Evolutionary conservation across 2,329 filamentous ascomycete genomes (phyloP).

Genomic region (Dactylonectria macrodidyma): DNA sequence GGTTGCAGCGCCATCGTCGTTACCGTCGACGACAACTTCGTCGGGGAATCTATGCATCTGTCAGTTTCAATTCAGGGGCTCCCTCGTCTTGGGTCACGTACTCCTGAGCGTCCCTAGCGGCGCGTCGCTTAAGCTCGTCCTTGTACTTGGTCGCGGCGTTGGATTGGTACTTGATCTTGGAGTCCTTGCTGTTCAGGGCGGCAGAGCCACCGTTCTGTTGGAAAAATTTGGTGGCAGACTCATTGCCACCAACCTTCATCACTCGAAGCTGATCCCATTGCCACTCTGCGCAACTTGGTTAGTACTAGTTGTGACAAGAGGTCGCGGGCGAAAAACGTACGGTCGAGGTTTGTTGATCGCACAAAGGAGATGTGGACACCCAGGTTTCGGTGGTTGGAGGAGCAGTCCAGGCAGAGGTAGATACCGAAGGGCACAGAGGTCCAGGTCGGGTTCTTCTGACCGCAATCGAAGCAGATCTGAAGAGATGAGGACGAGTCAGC

Average conservation of each 20-base stretch:
- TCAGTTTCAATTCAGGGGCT: conserved; percentile 42
- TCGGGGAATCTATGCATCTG: conserved; percentile 76
- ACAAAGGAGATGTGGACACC: conserved; percentile 99
- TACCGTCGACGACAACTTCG: conserved; percentile 87
- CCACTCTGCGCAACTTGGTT: conserved; percentile 75
- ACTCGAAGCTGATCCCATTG: conserved; percentile 98
- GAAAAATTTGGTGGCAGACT: conserved; percentile 98
- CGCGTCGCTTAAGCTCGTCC: conserved; percentile 91
- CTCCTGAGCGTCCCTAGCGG: conserved; percentile 87
- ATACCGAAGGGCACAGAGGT: conserved; percentile 97
- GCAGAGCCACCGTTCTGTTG: conserved; percentile 95
- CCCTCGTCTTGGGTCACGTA: conserved; percentile 61
- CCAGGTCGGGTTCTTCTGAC: conserved; percentile 98
- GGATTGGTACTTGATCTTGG: conserved; percentile 96
- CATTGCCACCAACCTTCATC: conserved; percentile 99
- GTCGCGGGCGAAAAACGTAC: conserved; percentile 69
- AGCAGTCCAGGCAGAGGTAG: conserved; percentile 98
- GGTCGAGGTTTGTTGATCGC: conserved; percentile 96
- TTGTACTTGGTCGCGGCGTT: conserved; percentile 97
- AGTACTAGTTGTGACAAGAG: conserved; percentile 33
- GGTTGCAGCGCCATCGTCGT: conserved; percentile 78
- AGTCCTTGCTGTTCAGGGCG: conserved; percentile 94
- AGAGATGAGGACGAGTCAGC: conserved; percentile 26
- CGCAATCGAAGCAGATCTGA: conserved; percentile 99
- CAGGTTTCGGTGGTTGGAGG: conserved; percentile 95